A percentile compares a stretch with the other conserved stretches of the same genome.
Conservation (phyloP, 2,329 filamentous ascomycete species). For the Didymella exigua region DNA sequence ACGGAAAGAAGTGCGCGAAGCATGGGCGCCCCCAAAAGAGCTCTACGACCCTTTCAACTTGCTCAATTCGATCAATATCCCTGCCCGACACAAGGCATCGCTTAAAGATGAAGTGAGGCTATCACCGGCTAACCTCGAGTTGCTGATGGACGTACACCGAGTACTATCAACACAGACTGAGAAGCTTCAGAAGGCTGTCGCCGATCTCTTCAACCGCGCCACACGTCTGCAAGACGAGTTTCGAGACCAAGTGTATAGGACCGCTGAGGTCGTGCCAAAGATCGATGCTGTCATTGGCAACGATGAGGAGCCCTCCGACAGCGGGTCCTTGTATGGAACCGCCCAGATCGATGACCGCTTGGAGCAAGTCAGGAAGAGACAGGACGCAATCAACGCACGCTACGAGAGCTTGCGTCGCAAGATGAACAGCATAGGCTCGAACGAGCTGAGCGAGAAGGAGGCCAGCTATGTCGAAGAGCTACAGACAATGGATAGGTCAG, state of each 20-base stretch:
- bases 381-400: conserved; percentile 62
- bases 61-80: conserved; percentile 63
- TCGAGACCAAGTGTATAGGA: conserved; percentile 68
- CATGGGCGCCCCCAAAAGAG: conserved; percentile 67
- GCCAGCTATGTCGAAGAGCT: conserved; percentile 65
- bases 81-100: conserved; percentile 64
- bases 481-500: conserved; percentile 48
- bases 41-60: conserved; percentile 65
- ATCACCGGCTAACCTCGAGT: conserved; percentile 71
- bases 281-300: conserved; percentile 70
- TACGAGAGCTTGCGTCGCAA: conserved; percentile 64
- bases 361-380: conserved; percentile 59
- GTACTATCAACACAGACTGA: conserved; percentile 73
- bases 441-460: conserved; percentile 68
- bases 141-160: conserved; percentile 75
- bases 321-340: conserved; percentile 53
- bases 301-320: conserved; percentile 52
- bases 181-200: conserved; percentile 69
- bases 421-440: conserved; percentile 54
- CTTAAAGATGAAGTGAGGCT: conserved; percentile 72
- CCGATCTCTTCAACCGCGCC: conserved; percentile 74
- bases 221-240: conserved; percentile 71
- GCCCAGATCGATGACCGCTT: conserved; percentile 66
- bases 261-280: conserved; percentile 67
- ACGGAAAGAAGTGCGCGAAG: conserved; percentile 63